Percentiles rank a stretch among this genome's conserved stretches.
These are phyloP conservation scores for Entomophthora muscae DNA, from an alignment of 371 early-diverging fungal species.

Conservation along the genomic window DNA sequence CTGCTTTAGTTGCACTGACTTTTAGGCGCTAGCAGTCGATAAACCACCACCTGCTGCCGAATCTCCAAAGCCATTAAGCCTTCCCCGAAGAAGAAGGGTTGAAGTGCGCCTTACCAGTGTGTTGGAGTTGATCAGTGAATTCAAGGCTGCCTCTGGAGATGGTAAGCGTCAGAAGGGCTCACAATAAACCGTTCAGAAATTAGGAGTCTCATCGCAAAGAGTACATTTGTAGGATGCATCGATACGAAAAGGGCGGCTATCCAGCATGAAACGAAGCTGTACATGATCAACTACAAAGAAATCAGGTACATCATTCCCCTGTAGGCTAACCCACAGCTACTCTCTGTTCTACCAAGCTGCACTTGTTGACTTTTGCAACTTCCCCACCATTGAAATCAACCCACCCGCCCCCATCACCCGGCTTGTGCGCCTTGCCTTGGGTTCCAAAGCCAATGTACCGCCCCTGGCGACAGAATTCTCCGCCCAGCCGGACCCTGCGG, in stretches of 20 bases:
- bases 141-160: constrained; percentile 33
- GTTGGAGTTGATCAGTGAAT: constrained; percentile 47
- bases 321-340: constrained; percentile 12
- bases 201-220: constrained; percentile 49
- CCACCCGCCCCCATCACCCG: constrained; percentile 25
- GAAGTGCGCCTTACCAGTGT: constrained; percentile 64
- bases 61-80: background rate
- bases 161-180: constrained; percentile 17
- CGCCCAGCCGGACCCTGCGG: constrained; percentile 17
- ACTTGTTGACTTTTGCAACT: constrained; percentile 68
- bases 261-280: constrained; percentile 65
- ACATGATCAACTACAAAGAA: constrained; percentile 53
- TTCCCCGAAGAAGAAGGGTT: constrained; percentile 17
- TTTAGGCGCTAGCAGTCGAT: background rate
- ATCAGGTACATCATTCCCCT: constrained; percentile 25
- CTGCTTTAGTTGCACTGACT: too few species aligned
- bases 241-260: constrained; percentile 55
- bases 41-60: constrained; percentile 7
- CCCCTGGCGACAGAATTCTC: background rate
- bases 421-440: background rate
- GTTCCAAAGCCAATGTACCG: background rate
- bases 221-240: constrained; percentile 80
- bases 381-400: constrained; percentile 47
- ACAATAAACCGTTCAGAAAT: constrained; percentile 21
- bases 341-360: constrained; percentile 74